Conservation (phyloP, 2,329 filamentous ascomycete species). For the Dothistroma septosporum region DNA sequence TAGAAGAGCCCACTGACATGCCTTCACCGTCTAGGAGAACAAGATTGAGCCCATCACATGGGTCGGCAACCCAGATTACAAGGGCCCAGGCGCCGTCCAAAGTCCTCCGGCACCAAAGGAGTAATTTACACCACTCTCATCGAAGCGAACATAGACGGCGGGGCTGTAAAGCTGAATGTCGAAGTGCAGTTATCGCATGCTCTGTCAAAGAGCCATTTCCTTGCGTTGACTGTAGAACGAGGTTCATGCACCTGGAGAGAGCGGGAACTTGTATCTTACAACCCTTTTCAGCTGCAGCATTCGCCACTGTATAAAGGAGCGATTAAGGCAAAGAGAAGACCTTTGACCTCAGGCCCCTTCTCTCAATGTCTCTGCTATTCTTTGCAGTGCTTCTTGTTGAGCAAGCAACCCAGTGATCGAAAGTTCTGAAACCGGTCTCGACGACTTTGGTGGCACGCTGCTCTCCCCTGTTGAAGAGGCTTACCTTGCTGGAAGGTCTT, state of each 20-base stretch:
- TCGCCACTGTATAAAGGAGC: slow-evolving; percentile 24
- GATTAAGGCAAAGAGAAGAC: slow-evolving; percentile 12
- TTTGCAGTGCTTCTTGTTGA: too few relatives aligned
- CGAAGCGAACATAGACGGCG: slow-evolving; percentile 11
- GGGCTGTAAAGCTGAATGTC: slow-evolving; percentile 19
- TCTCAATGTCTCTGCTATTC: neutral
- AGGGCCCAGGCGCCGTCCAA: slow-evolving; percentile 70
- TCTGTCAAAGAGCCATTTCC: slow-evolving; percentile 15
- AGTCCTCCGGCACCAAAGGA: slow-evolving; percentile 37
- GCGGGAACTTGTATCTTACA: slow-evolving; percentile 14
- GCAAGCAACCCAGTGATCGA: too few relatives aligned
- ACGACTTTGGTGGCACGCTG: too few relatives aligned
- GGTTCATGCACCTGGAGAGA: slow-evolving; percentile 10
- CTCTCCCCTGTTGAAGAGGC: too few relatives aligned
- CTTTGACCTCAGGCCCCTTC: neutral
- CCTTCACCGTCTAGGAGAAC: slow-evolving; percentile 59
- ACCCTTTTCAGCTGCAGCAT: slow-evolving; percentile 10
- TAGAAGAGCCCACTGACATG: slow-evolving; percentile 7
- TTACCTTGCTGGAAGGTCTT: too few relatives aligned
- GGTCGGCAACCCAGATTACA: slow-evolving; percentile 73
- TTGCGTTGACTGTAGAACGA: slow-evolving; percentile 24
- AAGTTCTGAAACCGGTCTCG: too few relatives aligned
- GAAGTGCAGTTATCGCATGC: slow-evolving; percentile 15
- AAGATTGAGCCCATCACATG: slow-evolving; percentile 83
- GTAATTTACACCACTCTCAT: slow-evolving; percentile 10